Conservation (phyloP, 768 basidiomycete species). For the Lyophyllum semitale region DNA sequence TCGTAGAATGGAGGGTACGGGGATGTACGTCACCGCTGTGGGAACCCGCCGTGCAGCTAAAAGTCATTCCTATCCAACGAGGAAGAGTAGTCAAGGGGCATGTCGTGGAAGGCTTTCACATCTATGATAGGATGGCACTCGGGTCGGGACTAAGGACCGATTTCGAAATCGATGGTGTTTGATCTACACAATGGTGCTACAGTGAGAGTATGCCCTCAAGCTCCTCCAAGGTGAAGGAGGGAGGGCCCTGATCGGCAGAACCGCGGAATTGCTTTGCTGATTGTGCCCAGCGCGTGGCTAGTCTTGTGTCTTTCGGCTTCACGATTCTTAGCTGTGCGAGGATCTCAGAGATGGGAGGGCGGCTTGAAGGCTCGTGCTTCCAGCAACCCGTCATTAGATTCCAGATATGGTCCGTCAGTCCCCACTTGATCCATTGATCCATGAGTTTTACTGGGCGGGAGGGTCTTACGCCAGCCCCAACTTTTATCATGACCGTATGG, state of each 20-base stretch:
- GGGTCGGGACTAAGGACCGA: conserved; percentile 3
- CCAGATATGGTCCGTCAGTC: conserved; percentile 11
- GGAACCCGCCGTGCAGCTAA: background rate
- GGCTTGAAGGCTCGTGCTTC: too few relatives aligned
- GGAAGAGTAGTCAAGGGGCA: background rate
- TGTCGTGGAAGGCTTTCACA: background rate
- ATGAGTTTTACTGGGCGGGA: background rate
- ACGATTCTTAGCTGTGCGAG: too few relatives aligned
- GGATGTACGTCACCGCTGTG: background rate
- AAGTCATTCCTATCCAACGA: conserved; percentile 6
- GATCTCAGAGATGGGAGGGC: too few relatives aligned
- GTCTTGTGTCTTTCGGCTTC: too few relatives aligned
- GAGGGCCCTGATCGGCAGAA: too few relatives aligned
- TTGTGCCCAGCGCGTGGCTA: too few relatives aligned
- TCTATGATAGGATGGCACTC: conserved; percentile 3
- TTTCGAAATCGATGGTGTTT: too few relatives aligned
- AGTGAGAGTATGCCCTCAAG: too few relatives aligned
- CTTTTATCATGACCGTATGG: conserved; percentile 22
- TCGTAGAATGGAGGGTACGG: conserved; percentile 13
- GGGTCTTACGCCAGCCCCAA: conserved; percentile 5
- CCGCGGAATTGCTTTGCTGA: too few relatives aligned
- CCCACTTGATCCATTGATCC: too few relatives aligned
- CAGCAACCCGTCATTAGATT: conserved; percentile 12
- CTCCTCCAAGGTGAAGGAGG: too few relatives aligned
- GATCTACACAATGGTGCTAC: too few relatives aligned